phyloP scores from a whole-genome alignment of 352 stramenopile genomes.

The Pythium oligandrum region DNA sequence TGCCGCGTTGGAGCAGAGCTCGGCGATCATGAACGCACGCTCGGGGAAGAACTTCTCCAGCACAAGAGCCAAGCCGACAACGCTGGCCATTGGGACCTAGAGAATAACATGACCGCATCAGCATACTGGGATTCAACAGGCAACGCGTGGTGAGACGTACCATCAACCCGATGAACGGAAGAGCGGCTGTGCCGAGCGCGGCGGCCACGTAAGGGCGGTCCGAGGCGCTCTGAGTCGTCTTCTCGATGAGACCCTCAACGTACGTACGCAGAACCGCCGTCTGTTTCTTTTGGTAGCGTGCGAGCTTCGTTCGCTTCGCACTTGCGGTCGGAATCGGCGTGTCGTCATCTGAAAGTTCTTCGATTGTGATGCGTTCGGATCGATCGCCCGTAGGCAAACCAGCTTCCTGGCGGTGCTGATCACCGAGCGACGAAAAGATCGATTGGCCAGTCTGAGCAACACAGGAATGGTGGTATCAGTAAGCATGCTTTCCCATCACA shows the following conservation, averaged over 20 bases:
- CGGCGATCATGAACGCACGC: constrained; percentile 56
- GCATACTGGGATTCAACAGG: background rate
- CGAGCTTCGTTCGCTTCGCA: constrained; percentile 1
- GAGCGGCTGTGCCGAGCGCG: constrained; percentile 43
- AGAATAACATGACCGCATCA: background rate
- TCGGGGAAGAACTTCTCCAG: constrained; percentile 81
- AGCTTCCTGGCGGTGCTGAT: constrained; percentile 47
- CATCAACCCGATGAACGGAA: constrained; percentile 77
- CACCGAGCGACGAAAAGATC: constrained; percentile 66
- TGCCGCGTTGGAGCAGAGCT: constrained; percentile 44
- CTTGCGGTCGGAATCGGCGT: constrained; percentile 7
- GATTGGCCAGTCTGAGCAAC: constrained; percentile 37
- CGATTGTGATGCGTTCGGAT: constrained; percentile 60
- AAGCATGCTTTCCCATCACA: background rate
- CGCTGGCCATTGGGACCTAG: constrained; percentile 67
- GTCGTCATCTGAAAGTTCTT: constrained; percentile 48
- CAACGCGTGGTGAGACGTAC: constrained; percentile 22
- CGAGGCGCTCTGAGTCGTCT: constrained; percentile 29
- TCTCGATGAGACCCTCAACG: constrained; percentile 35
- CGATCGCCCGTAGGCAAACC: constrained; percentile 21
- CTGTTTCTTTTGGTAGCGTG: constrained; percentile 19
- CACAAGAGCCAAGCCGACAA: constrained; percentile 64
- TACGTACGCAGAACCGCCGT: constrained; percentile 38
- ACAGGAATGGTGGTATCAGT: background rate
- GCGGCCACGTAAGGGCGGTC: constrained; percentile 64